Conservation (phyloP, 768 basidiomycete genomes). For the Rhizopogon roseolus region DNA sequence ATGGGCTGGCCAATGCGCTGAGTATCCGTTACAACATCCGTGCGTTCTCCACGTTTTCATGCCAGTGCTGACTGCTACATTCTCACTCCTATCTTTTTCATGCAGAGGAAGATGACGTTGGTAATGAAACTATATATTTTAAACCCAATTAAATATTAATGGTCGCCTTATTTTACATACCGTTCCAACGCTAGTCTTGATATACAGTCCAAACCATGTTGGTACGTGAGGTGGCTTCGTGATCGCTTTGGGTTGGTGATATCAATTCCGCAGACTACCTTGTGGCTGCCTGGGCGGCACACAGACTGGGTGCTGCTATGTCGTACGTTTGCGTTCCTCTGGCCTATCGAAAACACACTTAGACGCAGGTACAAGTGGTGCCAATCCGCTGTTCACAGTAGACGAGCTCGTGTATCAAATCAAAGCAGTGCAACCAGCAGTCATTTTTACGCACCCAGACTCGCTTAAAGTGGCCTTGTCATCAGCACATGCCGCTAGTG, state of each 20-base stretch:
- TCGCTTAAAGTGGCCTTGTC: slow-evolving; percentile 36
- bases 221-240: slow-evolving; percentile 31
- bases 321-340: slow-evolving; percentile 36
- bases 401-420: slow-evolving; percentile 61
- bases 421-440: slow-evolving; percentile 36
- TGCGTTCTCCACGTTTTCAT: slow-evolving; percentile 12
- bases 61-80: neutral
- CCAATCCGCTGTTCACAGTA: slow-evolving; percentile 55
- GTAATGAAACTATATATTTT: slow-evolving; percentile 17
- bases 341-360: neutral
- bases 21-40: slow-evolving; percentile 28
- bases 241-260: neutral
- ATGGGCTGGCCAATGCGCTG: slow-evolving; percentile 34
- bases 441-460: slow-evolving; percentile 46
- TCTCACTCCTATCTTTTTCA: neutral
- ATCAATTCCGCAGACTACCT: slow-evolving; percentile 40
- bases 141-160: neutral
- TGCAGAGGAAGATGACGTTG: slow-evolving; percentile 34
- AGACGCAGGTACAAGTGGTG: slow-evolving; percentile 35
- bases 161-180: slow-evolving; percentile 2
- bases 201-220: slow-evolving; percentile 66
- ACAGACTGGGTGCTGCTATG: slow-evolving; percentile 51
- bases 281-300: slow-evolving; percentile 50
- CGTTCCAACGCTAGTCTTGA: slow-evolving; percentile 37
- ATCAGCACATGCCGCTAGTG: slow-evolving; percentile 37